These are phyloP conservation scores for Guyanaporus albipodus DNA, from an alignment of 768 basidiomycete species.

Conservation along the genomic window DNA sequence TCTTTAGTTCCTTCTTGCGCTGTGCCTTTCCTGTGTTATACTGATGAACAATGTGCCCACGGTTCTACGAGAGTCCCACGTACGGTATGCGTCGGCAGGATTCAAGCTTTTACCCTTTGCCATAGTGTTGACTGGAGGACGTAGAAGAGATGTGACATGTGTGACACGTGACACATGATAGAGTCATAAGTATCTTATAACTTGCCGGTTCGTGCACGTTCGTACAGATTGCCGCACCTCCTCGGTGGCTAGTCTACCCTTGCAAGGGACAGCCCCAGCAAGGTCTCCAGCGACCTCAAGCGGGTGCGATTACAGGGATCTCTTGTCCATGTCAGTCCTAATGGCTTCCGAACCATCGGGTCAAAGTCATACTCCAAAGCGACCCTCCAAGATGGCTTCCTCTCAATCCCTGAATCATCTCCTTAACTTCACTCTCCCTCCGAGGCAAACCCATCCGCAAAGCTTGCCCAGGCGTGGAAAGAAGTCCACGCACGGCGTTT, in stretches of 20 bases:
- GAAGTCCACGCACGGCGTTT: constrained; percentile 62
- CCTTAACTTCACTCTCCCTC: constrained; percentile 91
- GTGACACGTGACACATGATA: constrained; percentile 25
- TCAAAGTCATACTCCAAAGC: constrained; percentile 47
- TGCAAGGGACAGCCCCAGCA: constrained; percentile 43
- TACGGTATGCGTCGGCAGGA: constrained; percentile 92
- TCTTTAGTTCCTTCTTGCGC: constrained; percentile 93
- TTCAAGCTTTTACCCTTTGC: constrained; percentile 83
- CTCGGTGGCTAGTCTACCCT: constrained; percentile 38
- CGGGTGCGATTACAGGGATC: constrained; percentile 17
- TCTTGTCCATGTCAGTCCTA: constrained; percentile 21
- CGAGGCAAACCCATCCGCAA: constrained; percentile 63
- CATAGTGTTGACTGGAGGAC: constrained; percentile 40
- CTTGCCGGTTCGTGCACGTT: too few species aligned
- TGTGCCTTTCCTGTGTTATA: constrained; percentile 73
- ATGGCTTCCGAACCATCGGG: constrained; percentile 26
- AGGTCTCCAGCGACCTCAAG: constrained; percentile 10
- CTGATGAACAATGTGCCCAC: constrained; percentile 1
- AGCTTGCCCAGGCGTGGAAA: constrained; percentile 72
- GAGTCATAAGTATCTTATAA: constrained; percentile 22
- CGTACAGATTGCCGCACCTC: background rate
- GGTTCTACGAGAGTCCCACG: constrained; percentile 29
- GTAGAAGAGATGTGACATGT: background rate
- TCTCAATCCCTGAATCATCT: constrained; percentile 74
- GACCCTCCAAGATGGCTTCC: constrained; percentile 64